These are phyloP conservation scores for Emydomyces testavorans DNA, from an alignment of 2,329 filamentous ascomycete genomes.

Conservation along the genomic window DNA sequence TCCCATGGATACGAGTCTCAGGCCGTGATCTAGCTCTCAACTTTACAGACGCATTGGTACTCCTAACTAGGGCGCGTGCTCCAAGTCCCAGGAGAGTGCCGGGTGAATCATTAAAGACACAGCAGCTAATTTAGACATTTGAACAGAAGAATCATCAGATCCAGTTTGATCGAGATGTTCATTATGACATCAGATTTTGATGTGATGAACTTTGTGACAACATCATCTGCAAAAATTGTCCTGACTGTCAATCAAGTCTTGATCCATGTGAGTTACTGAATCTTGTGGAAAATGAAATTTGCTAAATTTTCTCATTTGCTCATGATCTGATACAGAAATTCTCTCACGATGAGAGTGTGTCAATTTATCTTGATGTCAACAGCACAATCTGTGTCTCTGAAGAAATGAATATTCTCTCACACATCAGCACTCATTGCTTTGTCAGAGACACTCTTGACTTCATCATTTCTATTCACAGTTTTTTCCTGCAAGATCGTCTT, in stretches of 20 bases:
- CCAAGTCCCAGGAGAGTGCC: conserved; percentile 53
- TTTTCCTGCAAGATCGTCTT: conserved; percentile 23
- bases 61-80: conserved; percentile 70
- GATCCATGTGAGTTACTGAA: conserved; percentile 31
- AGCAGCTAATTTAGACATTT: conserved; percentile 62
- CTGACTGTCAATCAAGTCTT: conserved; percentile 22
- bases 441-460: conserved; percentile 9
- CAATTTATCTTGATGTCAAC: conserved; percentile 20
- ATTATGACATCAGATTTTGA: conserved; percentile 77
- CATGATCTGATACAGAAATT: conserved; percentile 14
- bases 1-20: no score
- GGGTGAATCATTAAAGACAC: conserved; percentile 53
- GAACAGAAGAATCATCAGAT: conserved; percentile 67
- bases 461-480: conserved; percentile 20
- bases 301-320: conserved; percentile 19
- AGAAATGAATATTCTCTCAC: conserved; percentile 24
- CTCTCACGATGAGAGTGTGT: conserved; percentile 14
- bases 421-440: conserved; percentile 20
- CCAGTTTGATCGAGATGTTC: conserved; percentile 58
- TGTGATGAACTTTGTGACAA: conserved; percentile 46
- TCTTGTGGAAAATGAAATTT: conserved; percentile 31
- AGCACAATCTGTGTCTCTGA: conserved; percentile 22
- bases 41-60: no score
- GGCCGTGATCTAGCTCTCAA: no score
- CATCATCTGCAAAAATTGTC: conserved; percentile 21